Base-by-base conservation (phyloP, 805 yeast genomes). In the Wickerhamiella qilinensis region DNA sequence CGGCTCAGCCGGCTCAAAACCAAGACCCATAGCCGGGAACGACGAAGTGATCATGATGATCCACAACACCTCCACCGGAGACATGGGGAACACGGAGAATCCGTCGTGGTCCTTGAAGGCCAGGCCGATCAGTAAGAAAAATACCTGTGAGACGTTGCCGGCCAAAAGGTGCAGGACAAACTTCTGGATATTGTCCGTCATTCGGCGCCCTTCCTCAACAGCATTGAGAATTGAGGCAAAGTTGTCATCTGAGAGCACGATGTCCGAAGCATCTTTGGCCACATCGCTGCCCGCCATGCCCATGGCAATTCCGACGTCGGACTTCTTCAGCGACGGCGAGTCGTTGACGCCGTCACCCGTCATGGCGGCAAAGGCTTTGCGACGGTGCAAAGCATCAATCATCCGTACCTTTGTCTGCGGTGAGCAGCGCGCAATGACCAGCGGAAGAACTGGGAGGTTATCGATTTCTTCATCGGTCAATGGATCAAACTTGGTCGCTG, bases 221-320 rank as follows among this genome's bases (percentile, higher is more conserved):
- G 84, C 88, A 55, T 75, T 74, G 39, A 77, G 65, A 52, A 79
- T 79, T 15, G 86, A 77, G 3, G 86, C 81, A 58, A 79, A 79
- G 56, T 79, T 79, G 60, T 80, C 76, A 54, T 79, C 88, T 18
- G 78, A 68, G 37, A 79, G 64, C 15, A 79, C 81, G 55, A 79
- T 77, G 55, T 79, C 88, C 33, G 80, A 67, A 4, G 85, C 84
- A 54, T 78, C 83, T 55, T 79, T 79, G n/a, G 88, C 88, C 30
- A 79, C 88, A 60, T 79, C 88, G 11, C 82, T 74, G 4, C 88
- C 88, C 43, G 77, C 71, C 60, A 73, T 63, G 35, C 88, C 88
- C 88, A 79, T 79, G 9, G 88, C 84, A 55, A 79, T 77, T 46
- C 88, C 88, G 40, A 79, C 82, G 56, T 79, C 85, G 3, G 88